Percentiles rank a stretch among this genome's conserved stretches.
Evolutionary conservation across 768 basidiomycete species (phyloP).

Genomic region (Tulasnella calospora): DNA sequence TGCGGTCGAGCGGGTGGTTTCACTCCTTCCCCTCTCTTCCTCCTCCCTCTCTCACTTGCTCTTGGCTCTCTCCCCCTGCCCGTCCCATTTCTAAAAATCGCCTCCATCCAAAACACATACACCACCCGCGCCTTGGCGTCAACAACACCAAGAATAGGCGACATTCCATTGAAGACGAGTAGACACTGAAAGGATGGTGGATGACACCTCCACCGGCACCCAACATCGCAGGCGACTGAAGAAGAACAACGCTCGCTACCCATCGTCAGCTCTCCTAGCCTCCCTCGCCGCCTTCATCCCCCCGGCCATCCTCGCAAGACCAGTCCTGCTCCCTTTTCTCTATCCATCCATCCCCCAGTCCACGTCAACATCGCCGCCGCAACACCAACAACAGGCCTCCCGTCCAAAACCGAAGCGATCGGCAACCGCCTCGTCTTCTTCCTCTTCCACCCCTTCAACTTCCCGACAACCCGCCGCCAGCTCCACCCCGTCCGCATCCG

Average conservation of each 20-base stretch:
- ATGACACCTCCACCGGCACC: background rate
- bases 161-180: background rate
- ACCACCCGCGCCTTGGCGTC: too few relatives aligned
- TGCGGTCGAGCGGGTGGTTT: background rate
- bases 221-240: background rate
- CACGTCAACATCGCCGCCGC: background rate
- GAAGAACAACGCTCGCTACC: background rate
- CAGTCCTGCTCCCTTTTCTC: slow-evolving; percentile 9
- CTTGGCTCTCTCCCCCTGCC: background rate
- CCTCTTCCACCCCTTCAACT: too few relatives aligned
- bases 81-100: background rate
- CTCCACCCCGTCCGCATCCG: background rate
- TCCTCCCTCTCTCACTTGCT: background rate
- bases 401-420: background rate
- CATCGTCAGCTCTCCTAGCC: background rate
- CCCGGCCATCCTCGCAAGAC: background rate
- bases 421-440: background rate
- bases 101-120: background rate
- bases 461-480: background rate
- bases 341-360: background rate
- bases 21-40: background rate
- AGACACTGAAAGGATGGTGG: background rate
- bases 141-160: too few relatives aligned
- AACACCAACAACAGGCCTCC: background rate
- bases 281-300: slow-evolving; percentile 5